phyloP scores from a whole-genome alignment of 2,329 filamentous ascomycete species.

The Fusarium pseudograminearum region DNA sequence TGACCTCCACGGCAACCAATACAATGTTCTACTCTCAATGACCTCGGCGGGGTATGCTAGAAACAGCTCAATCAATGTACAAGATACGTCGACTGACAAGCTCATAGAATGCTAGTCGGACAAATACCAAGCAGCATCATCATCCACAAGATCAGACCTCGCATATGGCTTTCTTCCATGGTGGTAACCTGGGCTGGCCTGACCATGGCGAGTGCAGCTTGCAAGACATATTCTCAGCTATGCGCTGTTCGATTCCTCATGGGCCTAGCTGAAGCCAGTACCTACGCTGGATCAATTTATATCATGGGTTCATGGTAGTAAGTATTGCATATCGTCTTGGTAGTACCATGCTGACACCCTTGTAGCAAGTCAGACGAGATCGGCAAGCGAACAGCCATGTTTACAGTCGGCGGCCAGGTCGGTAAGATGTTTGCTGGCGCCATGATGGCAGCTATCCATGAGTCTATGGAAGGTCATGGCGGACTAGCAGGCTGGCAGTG shows the following conservation, averaged over 20 bases:
- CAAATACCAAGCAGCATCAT: constrained; percentile 69
- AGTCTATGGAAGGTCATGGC: constrained; percentile 53
- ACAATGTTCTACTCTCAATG: constrained; percentile 49
- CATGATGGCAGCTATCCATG: constrained; percentile 61
- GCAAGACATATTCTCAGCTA: constrained; percentile 49
- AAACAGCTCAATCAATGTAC: fast-evolving
- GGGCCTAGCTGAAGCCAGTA: constrained; percentile 47
- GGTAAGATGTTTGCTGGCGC: constrained; percentile 70
- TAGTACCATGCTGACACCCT: fast-evolving
- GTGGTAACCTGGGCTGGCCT: constrained; percentile 70
- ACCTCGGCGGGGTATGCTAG: constrained; percentile 46
- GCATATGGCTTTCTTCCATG: constrained; percentile 69
- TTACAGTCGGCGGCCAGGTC: constrained; percentile 67
- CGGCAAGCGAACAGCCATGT: constrained; percentile 69
- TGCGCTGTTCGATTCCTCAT: constrained; percentile 47
- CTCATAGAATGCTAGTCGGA: constrained; percentile 57
- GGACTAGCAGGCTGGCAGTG: constrained; percentile 62
- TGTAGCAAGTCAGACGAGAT: constrained; percentile 61
- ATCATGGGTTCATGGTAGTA: constrained; percentile 63
- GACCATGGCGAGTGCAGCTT: constrained; percentile 57
- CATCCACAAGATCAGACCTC: constrained; percentile 69
- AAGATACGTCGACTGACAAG: fast-evolving
- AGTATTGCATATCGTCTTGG: fast-evolving
- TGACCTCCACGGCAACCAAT: constrained; percentile 56
- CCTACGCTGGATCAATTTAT: constrained; percentile 51